Conservation (phyloP, 2,329 filamentous ascomycete species). For the Ramularia endophylla region DNA sequence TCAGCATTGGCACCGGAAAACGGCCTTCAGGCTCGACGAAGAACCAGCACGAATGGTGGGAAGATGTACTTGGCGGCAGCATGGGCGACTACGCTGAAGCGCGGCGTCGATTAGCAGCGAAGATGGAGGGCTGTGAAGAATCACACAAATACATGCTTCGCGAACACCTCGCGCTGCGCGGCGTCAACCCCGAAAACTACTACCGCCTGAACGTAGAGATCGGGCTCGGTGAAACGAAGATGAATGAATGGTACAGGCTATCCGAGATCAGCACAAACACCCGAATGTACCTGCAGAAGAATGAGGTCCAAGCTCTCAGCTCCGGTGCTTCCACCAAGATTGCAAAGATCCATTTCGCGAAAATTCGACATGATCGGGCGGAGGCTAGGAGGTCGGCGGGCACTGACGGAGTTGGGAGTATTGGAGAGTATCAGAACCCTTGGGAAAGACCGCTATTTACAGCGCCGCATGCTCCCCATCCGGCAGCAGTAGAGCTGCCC, state of each 20-base stretch:
- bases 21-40: slow-evolving; percentile 66
- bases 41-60: slow-evolving; percentile 76
- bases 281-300: slow-evolving; percentile 69
- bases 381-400: slow-evolving; percentile 33
- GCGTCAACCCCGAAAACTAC: slow-evolving; percentile 81
- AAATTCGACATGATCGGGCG: slow-evolving; percentile 57
- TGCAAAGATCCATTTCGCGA: slow-evolving; percentile 74
- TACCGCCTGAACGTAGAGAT: slow-evolving; percentile 96
- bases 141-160: slow-evolving; percentile 82
- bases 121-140: slow-evolving; percentile 91
- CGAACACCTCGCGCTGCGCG: slow-evolving; percentile 66
- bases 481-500: slow-evolving; percentile 31
- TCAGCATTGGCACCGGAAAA: slow-evolving; percentile 93
- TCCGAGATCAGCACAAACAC: slow-evolving; percentile 93
- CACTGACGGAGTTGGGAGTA: slow-evolving; percentile 5
- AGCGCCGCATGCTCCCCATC: slow-evolving; percentile 37
- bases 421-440: slow-evolving; percentile 19
- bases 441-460: slow-evolving; percentile 27
- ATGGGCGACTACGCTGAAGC: slow-evolving; percentile 91
- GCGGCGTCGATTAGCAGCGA: slow-evolving; percentile 71
- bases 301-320: slow-evolving; percentile 70
- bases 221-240: slow-evolving; percentile 92
- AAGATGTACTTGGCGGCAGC: slow-evolving; percentile 65
- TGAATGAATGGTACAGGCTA: slow-evolving; percentile 97
- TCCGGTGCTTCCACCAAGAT: slow-evolving; percentile 71